phyloP scores from a whole-genome alignment of 106 monocot genomes.

The Apostasia ramifera region DNA sequence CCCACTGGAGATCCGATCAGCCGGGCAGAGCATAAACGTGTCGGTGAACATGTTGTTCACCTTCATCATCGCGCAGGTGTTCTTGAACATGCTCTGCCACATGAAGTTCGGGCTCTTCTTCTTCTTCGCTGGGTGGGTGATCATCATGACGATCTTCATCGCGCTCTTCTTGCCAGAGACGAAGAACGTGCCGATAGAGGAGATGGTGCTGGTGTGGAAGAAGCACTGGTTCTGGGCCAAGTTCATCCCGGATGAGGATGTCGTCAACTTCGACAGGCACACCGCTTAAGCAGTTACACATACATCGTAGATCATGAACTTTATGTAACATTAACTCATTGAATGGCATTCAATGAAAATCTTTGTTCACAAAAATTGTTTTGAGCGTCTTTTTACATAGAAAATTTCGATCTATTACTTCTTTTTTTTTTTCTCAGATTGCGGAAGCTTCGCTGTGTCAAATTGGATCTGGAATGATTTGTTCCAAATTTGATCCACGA shows the following conservation, averaged over 20 bases:
- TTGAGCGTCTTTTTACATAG: too few species aligned
- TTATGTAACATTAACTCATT: too few species aligned
- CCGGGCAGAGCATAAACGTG: constrained; percentile 14
- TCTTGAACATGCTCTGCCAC: constrained; percentile 12
- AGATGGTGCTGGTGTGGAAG: constrained; percentile 16
- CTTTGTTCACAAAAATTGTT: too few species aligned
- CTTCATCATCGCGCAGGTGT: constrained; percentile 16
- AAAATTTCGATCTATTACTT: too few species aligned
- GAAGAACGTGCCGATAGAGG: constrained; percentile 18
- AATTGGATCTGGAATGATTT: too few species aligned
- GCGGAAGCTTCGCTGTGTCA: too few species aligned
- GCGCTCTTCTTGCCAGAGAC: constrained; percentile 14
- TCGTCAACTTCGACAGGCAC: too few species aligned
- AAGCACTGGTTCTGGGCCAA: constrained; percentile 20
- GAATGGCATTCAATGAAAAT: too few species aligned
- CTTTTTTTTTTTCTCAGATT: too few species aligned
- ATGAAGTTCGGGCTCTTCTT: constrained; percentile 19
- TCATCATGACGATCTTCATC: constrained; percentile 8
- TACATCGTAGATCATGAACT: too few species aligned
- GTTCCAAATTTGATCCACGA: too few species aligned
- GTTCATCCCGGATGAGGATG: constrained; percentile 4
- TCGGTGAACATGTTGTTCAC: constrained; percentile 18
- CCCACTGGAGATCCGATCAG: constrained; percentile 16
- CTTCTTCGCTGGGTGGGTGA: constrained; percentile 10
- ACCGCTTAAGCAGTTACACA: too few species aligned